phyloP scores from a whole-genome alignment of 2,329 filamentous ascomycete genomes.

The Fusarium falciforme region DNA sequence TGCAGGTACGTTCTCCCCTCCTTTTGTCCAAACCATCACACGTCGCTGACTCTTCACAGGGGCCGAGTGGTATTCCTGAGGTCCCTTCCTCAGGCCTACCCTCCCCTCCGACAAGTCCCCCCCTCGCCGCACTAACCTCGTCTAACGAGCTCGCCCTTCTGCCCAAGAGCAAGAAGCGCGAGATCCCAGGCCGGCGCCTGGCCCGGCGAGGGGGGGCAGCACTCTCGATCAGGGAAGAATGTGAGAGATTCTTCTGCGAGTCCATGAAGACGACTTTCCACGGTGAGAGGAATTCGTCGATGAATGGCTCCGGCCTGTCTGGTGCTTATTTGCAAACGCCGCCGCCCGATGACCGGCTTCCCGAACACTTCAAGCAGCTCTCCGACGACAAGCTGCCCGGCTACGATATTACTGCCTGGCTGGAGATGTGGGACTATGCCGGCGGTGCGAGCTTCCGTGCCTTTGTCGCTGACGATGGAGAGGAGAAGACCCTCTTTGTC shows the following conservation, averaged over 20 bases:
- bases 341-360: conserved; percentile 60
- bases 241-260: conserved; percentile 99
- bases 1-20: conserved; percentile 68
- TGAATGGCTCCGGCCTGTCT: conserved; percentile 87
- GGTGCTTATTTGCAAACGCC: conserved; percentile 73
- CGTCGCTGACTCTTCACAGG: conserved; percentile 57
- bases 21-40: neutral
- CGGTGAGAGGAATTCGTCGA: conserved; percentile 87
- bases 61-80: conserved; percentile 96
- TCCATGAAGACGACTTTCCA: conserved; percentile 92
- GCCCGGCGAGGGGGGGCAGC: conserved; percentile 87
- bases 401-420: conserved; percentile 68
- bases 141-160: conserved; percentile 75
- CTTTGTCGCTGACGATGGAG: conserved; percentile 78
- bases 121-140: conserved; percentile 80
- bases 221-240: conserved; percentile 98
- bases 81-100: conserved; percentile 86
- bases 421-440: conserved; percentile 88
- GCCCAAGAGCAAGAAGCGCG: conserved; percentile 64
- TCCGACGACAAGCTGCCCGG: conserved; percentile 42
- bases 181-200: conserved; percentile 55
- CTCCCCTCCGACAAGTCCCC: conserved; percentile 89
- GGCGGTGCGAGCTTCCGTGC: conserved; percentile 87
- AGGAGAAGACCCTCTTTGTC: conserved; percentile 82
- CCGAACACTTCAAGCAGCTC: conserved; percentile 51